Percentiles rank a stretch among this genome's conserved stretches.
Conservation (phyloP, 192 early-diverging fungal species). For the Spizellomyces sp. region DNA sequence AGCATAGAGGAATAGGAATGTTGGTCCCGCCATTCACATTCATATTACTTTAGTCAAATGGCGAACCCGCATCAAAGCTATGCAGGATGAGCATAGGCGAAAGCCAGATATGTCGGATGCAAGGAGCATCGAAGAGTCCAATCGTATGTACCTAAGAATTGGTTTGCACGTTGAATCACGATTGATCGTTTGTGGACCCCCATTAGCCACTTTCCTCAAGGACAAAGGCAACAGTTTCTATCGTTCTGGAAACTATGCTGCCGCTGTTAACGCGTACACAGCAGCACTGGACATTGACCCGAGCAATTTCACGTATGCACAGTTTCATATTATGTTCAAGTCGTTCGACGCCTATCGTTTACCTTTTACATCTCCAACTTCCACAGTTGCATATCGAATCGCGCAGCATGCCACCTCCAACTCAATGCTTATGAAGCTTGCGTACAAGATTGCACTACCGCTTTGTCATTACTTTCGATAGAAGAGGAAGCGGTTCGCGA, state of each 20-base stretch:
- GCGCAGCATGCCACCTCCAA: slow-evolving; percentile 69
- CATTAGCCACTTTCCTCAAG: slow-evolving; percentile 47
- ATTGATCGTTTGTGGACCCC: slow-evolving; percentile 9
- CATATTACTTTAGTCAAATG: slow-evolving; percentile 40
- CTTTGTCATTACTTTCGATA: slow-evolving; percentile 49
- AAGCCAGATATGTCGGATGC: slow-evolving; percentile 8
- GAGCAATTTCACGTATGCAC: slow-evolving; percentile 55
- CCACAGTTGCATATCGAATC: slow-evolving; percentile 59
- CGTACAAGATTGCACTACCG: slow-evolving; percentile 65
- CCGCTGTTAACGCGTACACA: slow-evolving; percentile 74
- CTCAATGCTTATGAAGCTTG: slow-evolving; percentile 54
- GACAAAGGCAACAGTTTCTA: slow-evolving; percentile 74
- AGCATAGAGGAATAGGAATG: too few relatives aligned
- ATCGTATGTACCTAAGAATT: not conserved
- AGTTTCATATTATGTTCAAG: not conserved
- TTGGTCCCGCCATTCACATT: too few relatives aligned
- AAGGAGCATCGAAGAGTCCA: slow-evolving; percentile 19
- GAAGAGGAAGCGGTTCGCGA: slow-evolving; percentile 32
- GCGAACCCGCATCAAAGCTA: slow-evolving; percentile 43
- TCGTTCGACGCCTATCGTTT: too few relatives aligned
- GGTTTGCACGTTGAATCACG: too few relatives aligned
- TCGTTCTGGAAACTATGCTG: slow-evolving; percentile 57
- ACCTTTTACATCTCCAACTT: not conserved
- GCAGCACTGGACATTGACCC: slow-evolving; percentile 68
- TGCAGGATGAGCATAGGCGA: slow-evolving; percentile 27